Evolutionary conservation across 129 eudicot genomes (phyloP), one percentile per base, ranked within the genome.

Genomic region (Kitagawia praeruptora): DNA sequence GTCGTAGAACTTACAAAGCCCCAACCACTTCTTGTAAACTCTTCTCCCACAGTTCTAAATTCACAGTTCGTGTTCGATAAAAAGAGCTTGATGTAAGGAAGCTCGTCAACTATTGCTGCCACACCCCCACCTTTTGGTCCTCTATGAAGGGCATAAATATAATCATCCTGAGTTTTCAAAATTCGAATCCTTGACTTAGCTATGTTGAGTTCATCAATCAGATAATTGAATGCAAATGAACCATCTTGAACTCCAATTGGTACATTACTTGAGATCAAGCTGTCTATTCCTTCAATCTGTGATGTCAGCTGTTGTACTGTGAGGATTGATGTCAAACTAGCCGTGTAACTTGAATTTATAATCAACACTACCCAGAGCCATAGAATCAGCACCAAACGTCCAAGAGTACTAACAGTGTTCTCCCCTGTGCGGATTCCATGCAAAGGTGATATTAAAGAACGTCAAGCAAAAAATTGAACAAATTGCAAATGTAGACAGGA

Each of bases 301-400:
- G 87, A 80, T 76, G 84, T 25, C 34, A 84, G 81, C 81, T 84
- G 87, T n/a, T 84, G 87, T 12, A 80, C 84, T 14, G 87, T 84
- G 80, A 84, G 87, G 47, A 84, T 80, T 67, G 87, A 84, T 53
- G 87, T 80, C 79, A 84, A 84, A 54, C 87, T 84, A 34, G 87
- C 87, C 0, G 87, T 84, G 66, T 84, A 84, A 56, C 87, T 84
- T 45, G 87, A 84, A 51, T 70, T 84, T 37, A 84, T 84, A 15
- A 84, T 84, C 58, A 80, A 61, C 41, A 84, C 87, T 56, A 84
- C 87, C 74, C 81, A 84, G 61, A 84, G 82, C 87, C 87, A 84
- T 80, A 84, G 58, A 25, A 84, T 76, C 70, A 84, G 67, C 84
- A 84, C 84, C 44, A 80, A 67, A 23, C 87, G 81, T 58, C 87